Conservation (phyloP, 768 basidiomycete genomes). For the Trametes meyenii region DNA sequence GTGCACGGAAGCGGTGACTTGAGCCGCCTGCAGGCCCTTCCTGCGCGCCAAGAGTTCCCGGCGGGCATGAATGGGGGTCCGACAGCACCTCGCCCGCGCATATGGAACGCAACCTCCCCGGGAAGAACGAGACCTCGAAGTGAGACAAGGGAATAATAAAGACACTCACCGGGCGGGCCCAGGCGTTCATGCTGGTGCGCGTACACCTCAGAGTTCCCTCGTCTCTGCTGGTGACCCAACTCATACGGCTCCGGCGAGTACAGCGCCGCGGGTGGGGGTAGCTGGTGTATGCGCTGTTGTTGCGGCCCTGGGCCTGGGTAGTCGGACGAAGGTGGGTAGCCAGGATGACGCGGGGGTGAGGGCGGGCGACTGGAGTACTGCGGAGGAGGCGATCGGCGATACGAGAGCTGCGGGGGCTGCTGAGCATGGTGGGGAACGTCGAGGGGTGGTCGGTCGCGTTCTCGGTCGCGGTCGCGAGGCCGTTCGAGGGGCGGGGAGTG, state of each 20-base stretch:
- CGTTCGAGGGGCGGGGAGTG: constrained; percentile 31
- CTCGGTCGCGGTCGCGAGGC: constrained; percentile 28
- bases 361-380: constrained; percentile 18
- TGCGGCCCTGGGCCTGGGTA: constrained; percentile 12
- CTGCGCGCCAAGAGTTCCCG: background rate
- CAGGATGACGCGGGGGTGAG: constrained; percentile 23
- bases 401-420: constrained; percentile 20
- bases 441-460: constrained; percentile 29
- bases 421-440: constrained; percentile 25
- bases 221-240: constrained; percentile 16
- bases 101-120: background rate
- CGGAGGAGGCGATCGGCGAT: constrained; percentile 24
- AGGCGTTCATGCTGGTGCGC: constrained; percentile 25
- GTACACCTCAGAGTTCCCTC: constrained; percentile 23
- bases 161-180: constrained; percentile 21
- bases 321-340: constrained; percentile 22
- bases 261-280: constrained; percentile 29
- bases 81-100: background rate
- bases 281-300: constrained; percentile 22
- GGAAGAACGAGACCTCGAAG: background rate
- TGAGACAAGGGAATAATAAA: constrained; percentile 9
- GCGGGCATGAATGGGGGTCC: background rate
- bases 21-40: background rate
- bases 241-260: constrained; percentile 26
- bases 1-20: background rate